phyloP scores from a whole-genome alignment of 2,329 filamentous ascomycete species.

The Aspergillus sp. region DNA sequence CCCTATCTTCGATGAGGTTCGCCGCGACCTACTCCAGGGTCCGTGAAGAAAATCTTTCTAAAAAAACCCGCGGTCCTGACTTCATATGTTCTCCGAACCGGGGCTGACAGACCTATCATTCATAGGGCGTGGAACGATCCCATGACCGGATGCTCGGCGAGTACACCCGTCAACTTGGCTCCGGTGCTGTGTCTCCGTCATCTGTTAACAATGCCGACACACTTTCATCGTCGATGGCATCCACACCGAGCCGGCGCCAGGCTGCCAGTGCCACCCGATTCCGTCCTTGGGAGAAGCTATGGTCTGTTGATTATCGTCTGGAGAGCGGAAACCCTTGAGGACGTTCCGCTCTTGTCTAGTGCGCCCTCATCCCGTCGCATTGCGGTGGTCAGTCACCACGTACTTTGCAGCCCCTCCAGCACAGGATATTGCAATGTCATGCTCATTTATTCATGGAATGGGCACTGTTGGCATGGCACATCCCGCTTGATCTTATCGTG shows the following conservation, averaged over 20 bases:
- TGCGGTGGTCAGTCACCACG: not conserved
- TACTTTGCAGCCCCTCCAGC: not conserved
- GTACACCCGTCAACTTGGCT: not conserved
- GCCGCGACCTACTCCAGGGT: constrained; percentile 47
- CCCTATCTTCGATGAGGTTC: constrained; percentile 49
- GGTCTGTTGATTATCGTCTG: constrained; percentile 44
- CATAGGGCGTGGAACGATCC: constrained; percentile 19
- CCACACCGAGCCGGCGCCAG: constrained; percentile 25
- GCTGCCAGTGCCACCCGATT: constrained; percentile 19
- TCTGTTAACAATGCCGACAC: constrained; percentile 11
- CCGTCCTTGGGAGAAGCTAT: constrained; percentile 44
- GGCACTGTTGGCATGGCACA: not conserved
- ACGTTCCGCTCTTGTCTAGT: not conserved
- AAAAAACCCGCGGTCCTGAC: constrained; percentile 6
- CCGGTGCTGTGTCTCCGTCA: constrained; percentile 16
- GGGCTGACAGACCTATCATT: constrained; percentile 22
- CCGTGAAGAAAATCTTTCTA: constrained; percentile 31
- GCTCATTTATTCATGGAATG: not conserved
- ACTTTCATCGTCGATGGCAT: constrained; percentile 19
- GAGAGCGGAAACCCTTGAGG: constrained; percentile 25
- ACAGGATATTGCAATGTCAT: not conserved
- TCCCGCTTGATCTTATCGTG: constrained; percentile 3
- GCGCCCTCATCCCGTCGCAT: not conserved
- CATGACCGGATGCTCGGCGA: constrained; percentile 3
- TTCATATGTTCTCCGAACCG: constrained; percentile 11